Percentiles rank a stretch among this genome's conserved stretches.
phyloP scores from a whole-genome alignment of 2,329 filamentous ascomycete genomes.

The Thyridium curvatum region DNA sequence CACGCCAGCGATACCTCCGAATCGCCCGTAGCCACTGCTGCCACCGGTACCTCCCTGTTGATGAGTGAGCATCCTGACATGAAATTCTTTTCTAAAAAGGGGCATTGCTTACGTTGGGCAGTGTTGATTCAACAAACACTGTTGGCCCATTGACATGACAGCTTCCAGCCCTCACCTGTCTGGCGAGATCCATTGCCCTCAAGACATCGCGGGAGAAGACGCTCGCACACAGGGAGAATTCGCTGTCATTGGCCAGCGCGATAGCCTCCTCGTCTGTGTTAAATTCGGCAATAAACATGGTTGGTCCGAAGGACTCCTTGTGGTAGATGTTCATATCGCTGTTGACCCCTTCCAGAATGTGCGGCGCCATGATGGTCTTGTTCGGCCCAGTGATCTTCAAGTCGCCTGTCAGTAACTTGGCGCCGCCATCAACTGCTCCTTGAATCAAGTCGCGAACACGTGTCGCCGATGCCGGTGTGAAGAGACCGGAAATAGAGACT shows the following conservation, averaged over 20 bases:
- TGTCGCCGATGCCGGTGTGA: constrained; percentile 12
- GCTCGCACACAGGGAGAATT: constrained; percentile 49
- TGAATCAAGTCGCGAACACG: constrained; percentile 32
- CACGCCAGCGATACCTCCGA: constrained; percentile 25
- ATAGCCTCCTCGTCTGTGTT: constrained; percentile 58
- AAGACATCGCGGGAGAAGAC: constrained; percentile 59
- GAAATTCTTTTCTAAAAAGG: no score
- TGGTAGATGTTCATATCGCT: constrained; percentile 61
- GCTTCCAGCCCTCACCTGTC: constrained; percentile 48
- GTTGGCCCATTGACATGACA: constrained; percentile 37
- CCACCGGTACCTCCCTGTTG: constrained; percentile 27
- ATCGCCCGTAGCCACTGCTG: constrained; percentile 35
- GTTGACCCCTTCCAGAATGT: constrained; percentile 55
- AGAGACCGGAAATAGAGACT: constrained; percentile 19
- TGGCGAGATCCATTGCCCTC: constrained; percentile 43
- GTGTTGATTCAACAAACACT: constrained; percentile 32
- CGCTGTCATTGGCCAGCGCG: constrained; percentile 42
- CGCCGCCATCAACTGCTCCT: constrained; percentile 52
- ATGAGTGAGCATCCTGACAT: no score
- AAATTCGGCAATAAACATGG: constrained; percentile 53
- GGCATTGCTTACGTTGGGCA: constrained; percentile 21
- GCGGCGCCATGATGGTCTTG: constrained; percentile 45
- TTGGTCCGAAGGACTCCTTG: constrained; percentile 62
- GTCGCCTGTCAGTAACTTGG: constrained; percentile 48
- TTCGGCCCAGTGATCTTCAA: constrained; percentile 19